Conservation (phyloP, 371 early-diverging fungal genomes). For the Mucor saturninus region DNA sequence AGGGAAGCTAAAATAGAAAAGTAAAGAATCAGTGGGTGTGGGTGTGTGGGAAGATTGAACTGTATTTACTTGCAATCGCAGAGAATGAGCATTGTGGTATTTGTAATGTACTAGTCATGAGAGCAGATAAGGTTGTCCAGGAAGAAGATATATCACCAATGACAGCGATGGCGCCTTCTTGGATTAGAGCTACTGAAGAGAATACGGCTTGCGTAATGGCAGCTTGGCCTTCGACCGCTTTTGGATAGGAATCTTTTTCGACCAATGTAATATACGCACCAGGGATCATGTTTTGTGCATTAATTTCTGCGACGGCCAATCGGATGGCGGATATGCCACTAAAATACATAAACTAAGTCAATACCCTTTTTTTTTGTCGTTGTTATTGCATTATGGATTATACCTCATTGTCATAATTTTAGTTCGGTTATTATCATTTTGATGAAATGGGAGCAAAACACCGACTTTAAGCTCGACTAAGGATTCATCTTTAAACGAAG, state of each 20-base stretch:
- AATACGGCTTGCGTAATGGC: slow-evolving; percentile 60
- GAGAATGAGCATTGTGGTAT: slow-evolving; percentile 70
- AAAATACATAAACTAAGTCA: neutral
- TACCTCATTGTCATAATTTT: slow-evolving; percentile 48
- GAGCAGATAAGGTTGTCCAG: slow-evolving; percentile 59
- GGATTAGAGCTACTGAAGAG: slow-evolving; percentile 60
- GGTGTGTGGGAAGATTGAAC: neutral
- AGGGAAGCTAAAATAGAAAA: slow-evolving; percentile 48
- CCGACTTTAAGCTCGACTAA: slow-evolving; percentile 59
- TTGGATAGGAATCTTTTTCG: slow-evolving; percentile 64
- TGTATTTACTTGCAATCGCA: slow-evolving; percentile 59
- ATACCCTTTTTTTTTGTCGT: neutral
- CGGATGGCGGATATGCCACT: slow-evolving; percentile 66
- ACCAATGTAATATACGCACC: slow-evolving; percentile 63
- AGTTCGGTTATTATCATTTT: slow-evolving; percentile 46
- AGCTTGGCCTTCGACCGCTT: slow-evolving; percentile 47
- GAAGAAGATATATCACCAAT: slow-evolving; percentile 68
- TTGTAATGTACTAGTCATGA: slow-evolving; percentile 63
- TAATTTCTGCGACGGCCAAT: slow-evolving; percentile 62
- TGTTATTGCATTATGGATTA: neutral
- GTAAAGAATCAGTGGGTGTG: neutral
- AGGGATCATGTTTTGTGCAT: slow-evolving; percentile 55
- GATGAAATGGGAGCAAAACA: slow-evolving; percentile 57
- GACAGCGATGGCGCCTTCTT: slow-evolving; percentile 59
- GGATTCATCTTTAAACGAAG: slow-evolving; percentile 16